A percentile compares a stretch with the other conserved stretches of the same genome.
These are phyloP conservation scores for Coemansia sp. DNA, from an alignment of 192 early-diverging fungal species.

Conservation along the genomic window DNA sequence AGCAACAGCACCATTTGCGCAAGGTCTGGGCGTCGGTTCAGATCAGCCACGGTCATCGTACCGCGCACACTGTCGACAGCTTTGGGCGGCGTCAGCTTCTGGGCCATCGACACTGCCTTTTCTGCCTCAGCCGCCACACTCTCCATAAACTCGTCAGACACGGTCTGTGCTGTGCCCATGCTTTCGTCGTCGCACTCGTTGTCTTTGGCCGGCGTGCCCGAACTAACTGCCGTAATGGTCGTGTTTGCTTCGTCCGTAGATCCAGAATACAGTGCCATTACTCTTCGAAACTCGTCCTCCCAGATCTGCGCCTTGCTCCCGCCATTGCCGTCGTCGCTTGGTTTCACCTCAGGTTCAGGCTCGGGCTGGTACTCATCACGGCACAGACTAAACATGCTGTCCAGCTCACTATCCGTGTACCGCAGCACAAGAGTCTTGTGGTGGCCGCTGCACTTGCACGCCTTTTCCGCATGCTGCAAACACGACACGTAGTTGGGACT, in stretches of 20 bases:
- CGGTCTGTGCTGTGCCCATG: constrained; percentile 8
- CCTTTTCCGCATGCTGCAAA: constrained; percentile 58
- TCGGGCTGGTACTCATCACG: constrained; percentile 9
- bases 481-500: constrained; percentile 64
- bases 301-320: constrained; percentile 39
- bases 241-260: constrained; percentile 6
- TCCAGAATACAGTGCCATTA: constrained; percentile 37
- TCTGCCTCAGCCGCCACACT: neutral
- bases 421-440: constrained; percentile 52
- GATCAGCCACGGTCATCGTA: constrained; percentile 26
- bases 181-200: constrained; percentile 14
- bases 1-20: constrained; percentile 50
- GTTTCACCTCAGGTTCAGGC: neutral
- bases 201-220: constrained; percentile 5
- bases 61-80: neutral
- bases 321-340: neutral
- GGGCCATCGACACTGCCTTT: neutral
- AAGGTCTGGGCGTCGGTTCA: constrained; percentile 39
- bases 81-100: neutral
- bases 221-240: constrained; percentile 6
- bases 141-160: neutral
- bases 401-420: constrained; percentile 55
- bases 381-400: constrained; percentile 27
- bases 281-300: constrained; percentile 47
- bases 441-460: constrained; percentile 53